A percentile compares a stretch with the other conserved stretches of the same genome.
phyloP scores from a whole-genome alignment of 345 rosid genomes.

The Arabis alpina region DNA sequence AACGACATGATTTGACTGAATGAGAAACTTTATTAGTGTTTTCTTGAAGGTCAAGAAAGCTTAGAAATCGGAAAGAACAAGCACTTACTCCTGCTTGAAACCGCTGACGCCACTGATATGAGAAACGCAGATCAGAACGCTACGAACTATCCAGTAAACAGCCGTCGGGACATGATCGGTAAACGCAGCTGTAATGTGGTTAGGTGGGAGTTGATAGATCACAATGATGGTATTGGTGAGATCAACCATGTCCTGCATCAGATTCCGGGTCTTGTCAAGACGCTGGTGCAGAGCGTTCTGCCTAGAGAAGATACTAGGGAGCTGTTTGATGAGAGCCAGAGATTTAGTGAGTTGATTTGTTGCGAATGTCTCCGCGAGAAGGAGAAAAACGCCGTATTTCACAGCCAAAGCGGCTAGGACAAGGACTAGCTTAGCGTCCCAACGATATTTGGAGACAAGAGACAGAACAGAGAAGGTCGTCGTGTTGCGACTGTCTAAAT shows the following conservation, averaged over 20 bases:
- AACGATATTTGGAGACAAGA: slow-evolving; percentile 56
- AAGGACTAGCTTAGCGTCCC: slow-evolving; percentile 86
- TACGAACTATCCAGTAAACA: slow-evolving; percentile 81
- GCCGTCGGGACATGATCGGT: slow-evolving; percentile 66
- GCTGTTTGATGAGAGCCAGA: slow-evolving; percentile 75
- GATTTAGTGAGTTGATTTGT: slow-evolving; percentile 80
- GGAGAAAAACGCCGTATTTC: slow-evolving; percentile 85
- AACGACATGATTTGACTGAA: slow-evolving; percentile 58
- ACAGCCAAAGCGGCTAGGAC: slow-evolving; percentile 77
- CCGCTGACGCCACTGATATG: slow-evolving; percentile 63
- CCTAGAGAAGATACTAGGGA: slow-evolving; percentile 62
- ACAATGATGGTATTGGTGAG: slow-evolving; percentile 60
- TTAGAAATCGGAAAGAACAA: background rate
- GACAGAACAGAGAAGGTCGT: slow-evolving; percentile 60
- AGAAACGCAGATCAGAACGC: slow-evolving; percentile 65
- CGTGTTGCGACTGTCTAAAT: slow-evolving; percentile 43
- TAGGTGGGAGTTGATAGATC: slow-evolving; percentile 63
- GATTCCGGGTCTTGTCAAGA: slow-evolving; percentile 55
- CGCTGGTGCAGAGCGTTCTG: slow-evolving; percentile 53
- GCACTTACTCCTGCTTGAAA: slow-evolving; percentile 62
- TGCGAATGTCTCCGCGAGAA: slow-evolving; percentile 65
- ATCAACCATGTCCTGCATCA: slow-evolving; percentile 67
- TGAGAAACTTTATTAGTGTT: slow-evolving; percentile 1
- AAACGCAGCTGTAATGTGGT: slow-evolving; percentile 53
- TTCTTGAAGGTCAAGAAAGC: slow-evolving; percentile 25